Evolutionary conservation across 164 flowering plant species (phyloP).

Genomic region (Magnolia changhungtana): DNA sequence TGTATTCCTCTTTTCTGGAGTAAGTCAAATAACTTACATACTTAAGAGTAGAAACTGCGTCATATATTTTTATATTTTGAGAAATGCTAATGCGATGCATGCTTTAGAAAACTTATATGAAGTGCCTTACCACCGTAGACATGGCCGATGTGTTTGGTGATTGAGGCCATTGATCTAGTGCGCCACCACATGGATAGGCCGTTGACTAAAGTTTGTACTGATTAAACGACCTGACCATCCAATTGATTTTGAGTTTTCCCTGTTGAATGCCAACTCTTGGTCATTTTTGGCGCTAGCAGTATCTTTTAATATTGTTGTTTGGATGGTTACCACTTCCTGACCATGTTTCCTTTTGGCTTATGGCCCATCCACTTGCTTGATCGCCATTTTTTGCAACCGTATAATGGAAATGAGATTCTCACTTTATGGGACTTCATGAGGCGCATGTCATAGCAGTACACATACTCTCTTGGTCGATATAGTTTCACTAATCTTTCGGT

Average conservation of each 20-base stretch:
- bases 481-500: neutral
- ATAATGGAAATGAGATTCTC: no score
- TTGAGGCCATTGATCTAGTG: neutral
- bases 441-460: no score
- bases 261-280: neutral
- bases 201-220: neutral
- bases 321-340: neutral
- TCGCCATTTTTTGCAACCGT: neutral
- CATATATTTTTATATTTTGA: neutral
- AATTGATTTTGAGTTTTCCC: neutral
- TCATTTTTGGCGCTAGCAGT: neutral
- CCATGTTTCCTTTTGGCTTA: neutral
- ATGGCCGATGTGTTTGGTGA: neutral
- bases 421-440: no score
- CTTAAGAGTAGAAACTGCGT: neutral
- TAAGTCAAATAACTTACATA: slow-evolving; percentile 30
- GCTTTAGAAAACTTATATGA: neutral
- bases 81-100: neutral
- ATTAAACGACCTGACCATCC: neutral
- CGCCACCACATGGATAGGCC: neutral
- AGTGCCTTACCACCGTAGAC: neutral
- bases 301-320: neutral
- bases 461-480: neutral
- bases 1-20: slow-evolving; percentile 83
- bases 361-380: neutral